Base-by-base conservation (phyloP, 2,329 filamentous ascomycete genomes). In the Fusarium fracticaudum region DNA sequence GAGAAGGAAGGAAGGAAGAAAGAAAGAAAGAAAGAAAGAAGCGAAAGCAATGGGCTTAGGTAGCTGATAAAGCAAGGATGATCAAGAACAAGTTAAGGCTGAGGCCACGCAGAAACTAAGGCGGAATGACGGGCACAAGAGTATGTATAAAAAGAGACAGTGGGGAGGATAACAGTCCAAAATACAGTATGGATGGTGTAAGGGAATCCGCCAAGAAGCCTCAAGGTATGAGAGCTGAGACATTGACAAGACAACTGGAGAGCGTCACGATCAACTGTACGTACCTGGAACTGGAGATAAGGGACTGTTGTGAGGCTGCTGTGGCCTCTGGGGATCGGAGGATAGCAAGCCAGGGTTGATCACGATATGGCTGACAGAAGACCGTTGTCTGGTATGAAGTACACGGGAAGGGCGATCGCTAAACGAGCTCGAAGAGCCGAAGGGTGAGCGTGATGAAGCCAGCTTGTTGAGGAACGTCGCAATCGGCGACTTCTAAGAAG, bases 201-300 rank as follows among this genome's bases (percentile, higher is more conserved):
- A 45, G 55, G 64, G 55, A 61, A 60, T 35, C 31, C 45, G 60
- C 60, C 70, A 67, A 73, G 66, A 67, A 58, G 48, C 35, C 24
- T 45, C 31, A 14, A 72, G 69, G 51, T 60, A 73, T 75, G 72
- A 41, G 38, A 59, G 65, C 53, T 75, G 67, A 78, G 76, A 78
- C 76, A 78, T 68, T 57, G 53, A 50, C 65, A 40, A 54, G 70
- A 58, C 67, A 61, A 69, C 33, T 44, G 31, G 33, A 47, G 53
- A 60, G 44, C 44, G 50, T 62, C 41, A 48, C 54, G 41, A 33
- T 51, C 54, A 45, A n/a, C 50, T 50, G 31, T 47, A 86, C 87
- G 80, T 88, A 88, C 88, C 89, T 78, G 87, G 86, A 76, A 91
- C 87, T 40, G 89, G 86, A 69, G 88, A 87, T 61, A 91, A 84